Conservation (phyloP, 495 filamentous ascomycete genomes). For the Bacidia rubella region DNA sequence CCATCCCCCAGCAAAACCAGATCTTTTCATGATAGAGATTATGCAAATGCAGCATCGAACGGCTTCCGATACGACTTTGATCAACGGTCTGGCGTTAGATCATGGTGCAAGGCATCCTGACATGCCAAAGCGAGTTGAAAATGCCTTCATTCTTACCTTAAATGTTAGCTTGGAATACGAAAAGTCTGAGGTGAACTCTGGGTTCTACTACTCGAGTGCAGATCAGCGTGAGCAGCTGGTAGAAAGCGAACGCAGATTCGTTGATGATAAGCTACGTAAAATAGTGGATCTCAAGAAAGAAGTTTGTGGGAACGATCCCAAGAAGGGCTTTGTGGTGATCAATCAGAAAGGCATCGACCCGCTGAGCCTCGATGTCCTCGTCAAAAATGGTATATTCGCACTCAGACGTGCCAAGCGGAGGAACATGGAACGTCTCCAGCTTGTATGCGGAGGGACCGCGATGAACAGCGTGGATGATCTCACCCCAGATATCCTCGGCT, state of each 20-base stretch:
- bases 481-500: conserved; percentile 76
- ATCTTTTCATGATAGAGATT: conserved; percentile 98
- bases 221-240: conserved; percentile 96
- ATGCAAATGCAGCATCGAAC: conserved; percentile 99
- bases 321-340: conserved; percentile 94
- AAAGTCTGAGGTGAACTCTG: conserved; percentile 97
- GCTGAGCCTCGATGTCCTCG: conserved; percentile 82
- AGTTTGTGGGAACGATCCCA: conserved; percentile 85
- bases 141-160: conserved; percentile 85
- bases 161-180: conserved; percentile 98
- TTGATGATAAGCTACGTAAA: conserved; percentile 93
- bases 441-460: conserved; percentile 78
- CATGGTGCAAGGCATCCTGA: conserved; percentile 95
- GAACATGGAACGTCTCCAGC: conserved; percentile 96
- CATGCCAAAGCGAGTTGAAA: conserved; percentile 93
- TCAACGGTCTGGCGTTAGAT: conserved; percentile 82
- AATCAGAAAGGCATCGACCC: conserved; percentile 99
- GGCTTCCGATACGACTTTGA: conserved; percentile 90
- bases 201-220: conserved; percentile 96
- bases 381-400: conserved; percentile 95
- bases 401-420: conserved; percentile 88
- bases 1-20: conserved; percentile 76
- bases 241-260: conserved; percentile 89
- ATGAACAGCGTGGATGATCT: conserved; percentile 96
- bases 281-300: conserved; percentile 98